A percentile compares a stretch with the other conserved stretches of the same genome.
These are phyloP conservation scores for Hanseniaspora valbyensis DNA, from an alignment of 805 yeast genomes.

Conservation along the genomic window DNA sequence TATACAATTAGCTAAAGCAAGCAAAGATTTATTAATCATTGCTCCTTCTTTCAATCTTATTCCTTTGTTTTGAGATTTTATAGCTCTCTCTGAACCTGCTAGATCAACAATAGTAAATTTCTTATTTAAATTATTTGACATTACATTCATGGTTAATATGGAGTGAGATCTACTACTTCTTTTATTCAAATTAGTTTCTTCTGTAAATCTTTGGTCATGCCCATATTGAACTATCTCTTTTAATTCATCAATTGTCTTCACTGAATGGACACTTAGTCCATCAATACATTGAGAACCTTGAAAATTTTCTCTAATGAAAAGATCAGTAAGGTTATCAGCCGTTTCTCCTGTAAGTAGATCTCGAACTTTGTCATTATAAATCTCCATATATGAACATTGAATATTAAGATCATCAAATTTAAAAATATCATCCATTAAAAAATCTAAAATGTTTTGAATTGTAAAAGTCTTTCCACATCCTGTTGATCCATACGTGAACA, in stretches of 20 bases:
- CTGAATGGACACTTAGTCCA: slow-evolving; percentile 35
- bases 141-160: slow-evolving; percentile 69
- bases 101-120: slow-evolving; percentile 61
- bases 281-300: slow-evolving; percentile 11
- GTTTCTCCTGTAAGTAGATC: slow-evolving; percentile 54
- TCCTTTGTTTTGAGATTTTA: slow-evolving; percentile 79
- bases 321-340: background rate
- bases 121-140: slow-evolving; percentile 28
- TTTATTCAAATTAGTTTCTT: slow-evolving; percentile 84
- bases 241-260: slow-evolving; percentile 55
- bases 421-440: slow-evolving; percentile 68
- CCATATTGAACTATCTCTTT: slow-evolving; percentile 69
- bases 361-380: slow-evolving; percentile 79
- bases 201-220: slow-evolving; percentile 63
- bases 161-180: slow-evolving; percentile 91
- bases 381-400: slow-evolving; percentile 64
- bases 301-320: slow-evolving; percentile 42
- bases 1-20: slow-evolving; percentile 89
- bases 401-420: slow-evolving; percentile 28
- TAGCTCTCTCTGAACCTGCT: slow-evolving; percentile 93
- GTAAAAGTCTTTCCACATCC: slow-evolving; percentile 98
- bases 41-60: slow-evolving; percentile 81
- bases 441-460: slow-evolving; percentile 46
- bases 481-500: slow-evolving; percentile 94
- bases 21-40: slow-evolving; percentile 73